Conservation (phyloP, 768 basidiomycete species). For the Lactarius akahatsu region DNA sequence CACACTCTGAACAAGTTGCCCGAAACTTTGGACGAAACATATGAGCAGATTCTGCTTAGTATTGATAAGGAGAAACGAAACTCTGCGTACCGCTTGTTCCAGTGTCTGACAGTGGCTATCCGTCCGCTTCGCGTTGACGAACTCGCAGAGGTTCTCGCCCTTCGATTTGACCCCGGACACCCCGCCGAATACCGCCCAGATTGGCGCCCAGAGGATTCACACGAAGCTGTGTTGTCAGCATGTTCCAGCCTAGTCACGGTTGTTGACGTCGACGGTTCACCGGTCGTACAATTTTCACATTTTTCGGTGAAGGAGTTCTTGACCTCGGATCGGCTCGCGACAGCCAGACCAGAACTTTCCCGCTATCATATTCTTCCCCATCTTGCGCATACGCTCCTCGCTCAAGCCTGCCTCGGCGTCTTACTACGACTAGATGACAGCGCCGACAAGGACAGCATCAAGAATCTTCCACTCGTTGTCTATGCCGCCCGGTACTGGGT, state of each 20-base stretch:
- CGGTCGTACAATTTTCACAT: background rate
- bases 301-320: slow-evolving; percentile 2
- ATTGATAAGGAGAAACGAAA: background rate
- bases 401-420: background rate
- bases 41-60: background rate
- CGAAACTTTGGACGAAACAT: background rate
- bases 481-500: background rate
- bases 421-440: background rate
- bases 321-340: background rate
- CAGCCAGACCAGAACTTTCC: background rate
- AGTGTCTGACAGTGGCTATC: background rate
- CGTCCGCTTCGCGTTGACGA: slow-evolving; percentile 1
- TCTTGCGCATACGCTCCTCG: background rate
- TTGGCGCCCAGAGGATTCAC: slow-evolving; percentile 5
- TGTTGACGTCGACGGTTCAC: background rate
- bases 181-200: background rate
- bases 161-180: background rate
- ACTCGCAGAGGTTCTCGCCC: slow-evolving; percentile 7
- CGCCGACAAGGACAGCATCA: background rate
- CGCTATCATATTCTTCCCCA: background rate
- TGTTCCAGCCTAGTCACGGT: background rate
- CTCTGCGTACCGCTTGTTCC: background rate
- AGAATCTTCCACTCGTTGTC: background rate
- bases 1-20: background rate
- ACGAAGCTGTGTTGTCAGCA: background rate